phyloP scores from a whole-genome alignment of 2,329 filamentous ascomycete species.

The Neofusicoccum umdonicola region DNA sequence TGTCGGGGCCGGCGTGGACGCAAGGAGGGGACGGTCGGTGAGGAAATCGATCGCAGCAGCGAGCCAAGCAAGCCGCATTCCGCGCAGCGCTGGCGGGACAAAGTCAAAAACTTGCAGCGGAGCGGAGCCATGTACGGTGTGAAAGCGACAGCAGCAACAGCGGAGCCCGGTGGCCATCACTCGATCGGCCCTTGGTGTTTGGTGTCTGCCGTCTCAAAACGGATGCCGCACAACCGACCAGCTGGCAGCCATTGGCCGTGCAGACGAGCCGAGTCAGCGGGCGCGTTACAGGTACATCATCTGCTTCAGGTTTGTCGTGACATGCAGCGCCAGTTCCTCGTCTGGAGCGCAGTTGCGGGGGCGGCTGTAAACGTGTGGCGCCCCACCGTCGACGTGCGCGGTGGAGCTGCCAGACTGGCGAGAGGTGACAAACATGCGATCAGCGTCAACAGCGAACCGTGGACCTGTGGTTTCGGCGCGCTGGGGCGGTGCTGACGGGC shows the following conservation, averaged over 20 bases:
- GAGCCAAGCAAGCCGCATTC: slow-evolving; percentile 1
- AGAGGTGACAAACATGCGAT: slow-evolving; percentile 13
- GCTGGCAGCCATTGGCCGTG: background rate
- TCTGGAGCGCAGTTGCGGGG: slow-evolving; percentile 12
- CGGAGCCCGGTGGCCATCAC: background rate
- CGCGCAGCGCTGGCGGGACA: background rate
- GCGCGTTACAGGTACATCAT: slow-evolving; percentile 14
- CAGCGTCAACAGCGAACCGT: background rate
- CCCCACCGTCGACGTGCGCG: slow-evolving; percentile 13
- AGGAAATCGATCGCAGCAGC: slow-evolving; percentile 3
- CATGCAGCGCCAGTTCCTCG: background rate
- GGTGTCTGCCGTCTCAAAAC: background rate
- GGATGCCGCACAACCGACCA: background rate
- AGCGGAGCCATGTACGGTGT: slow-evolving; percentile 11
- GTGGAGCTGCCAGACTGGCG: slow-evolving; percentile 14
- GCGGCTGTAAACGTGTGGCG: slow-evolving; percentile 14
- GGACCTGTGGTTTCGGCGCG: background rate
- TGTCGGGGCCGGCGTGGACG: background rate
- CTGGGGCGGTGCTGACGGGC: slow-evolving; percentile 10
- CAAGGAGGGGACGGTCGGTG: slow-evolving; percentile 9
- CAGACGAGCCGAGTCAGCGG: slow-evolving; percentile 8
- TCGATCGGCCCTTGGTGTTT: slow-evolving; percentile 4
- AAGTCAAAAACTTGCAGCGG: background rate
- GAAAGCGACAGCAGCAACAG: background rate
- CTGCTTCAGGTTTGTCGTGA: slow-evolving; percentile 14